Evolutionary conservation across 129 eudicot species (phyloP).

Genomic region (Flaveria linearis): DNA sequence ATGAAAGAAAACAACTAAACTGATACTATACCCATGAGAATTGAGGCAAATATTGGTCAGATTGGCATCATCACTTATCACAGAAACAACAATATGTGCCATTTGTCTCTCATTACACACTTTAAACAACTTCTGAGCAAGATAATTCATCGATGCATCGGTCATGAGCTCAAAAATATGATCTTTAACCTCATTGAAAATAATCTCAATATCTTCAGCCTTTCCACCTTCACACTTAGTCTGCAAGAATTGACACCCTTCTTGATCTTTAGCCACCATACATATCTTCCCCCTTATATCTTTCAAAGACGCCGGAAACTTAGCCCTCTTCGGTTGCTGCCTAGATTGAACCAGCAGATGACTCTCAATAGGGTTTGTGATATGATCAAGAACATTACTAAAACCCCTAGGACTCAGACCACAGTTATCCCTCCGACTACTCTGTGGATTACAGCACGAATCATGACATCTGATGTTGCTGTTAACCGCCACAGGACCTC

Average conservation of each 20-base stretch:
- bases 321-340: not conserved
- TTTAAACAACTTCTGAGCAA: conserved; percentile 55
- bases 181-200: conserved; percentile 53
- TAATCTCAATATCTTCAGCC: conserved; percentile 47
- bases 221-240: conserved; percentile 45
- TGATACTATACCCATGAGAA: conserved; percentile 52
- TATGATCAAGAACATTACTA: conserved; percentile 12
- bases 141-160: conserved; percentile 48
- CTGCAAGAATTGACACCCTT: conserved; percentile 54
- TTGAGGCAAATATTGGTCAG: conserved; percentile 49
- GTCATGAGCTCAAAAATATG: conserved; percentile 56
- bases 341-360: not conserved
- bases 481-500: conserved; percentile 11
- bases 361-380: conserved; percentile 11
- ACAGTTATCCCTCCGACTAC: conserved; percentile 24
- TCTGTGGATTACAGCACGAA: conserved; percentile 30
- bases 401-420: conserved; percentile 2
- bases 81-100: conserved; percentile 35
- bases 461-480: conserved; percentile 9
- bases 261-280: conserved; percentile 47
- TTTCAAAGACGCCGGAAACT: conserved; percentile 31
- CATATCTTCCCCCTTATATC: conserved; percentile 51
- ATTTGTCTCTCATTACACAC: conserved; percentile 46
- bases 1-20: not conserved
- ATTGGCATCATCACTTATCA: conserved; percentile 27